Evolutionary conservation across 257 asterid genomes (phyloP), one percentile per base, ranked within the genome.

Genomic region (Ophiorrhiza pumila): DNA sequence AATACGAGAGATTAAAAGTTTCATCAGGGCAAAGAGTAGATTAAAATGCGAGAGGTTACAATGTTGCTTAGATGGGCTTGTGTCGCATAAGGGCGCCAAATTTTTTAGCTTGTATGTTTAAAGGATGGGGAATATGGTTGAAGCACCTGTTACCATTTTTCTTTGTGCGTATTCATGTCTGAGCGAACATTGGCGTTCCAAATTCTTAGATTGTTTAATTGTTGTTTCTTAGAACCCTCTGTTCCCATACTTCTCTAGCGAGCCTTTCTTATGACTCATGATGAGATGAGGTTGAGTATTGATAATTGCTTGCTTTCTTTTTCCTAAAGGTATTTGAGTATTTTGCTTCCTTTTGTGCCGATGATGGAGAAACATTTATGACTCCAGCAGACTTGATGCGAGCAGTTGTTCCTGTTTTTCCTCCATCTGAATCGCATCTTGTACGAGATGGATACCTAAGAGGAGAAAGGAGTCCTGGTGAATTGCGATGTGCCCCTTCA

Each of bases 331-430:
- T 90, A 67, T 92, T 92, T 73, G 93, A 85, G 74, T 92, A 92
- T 83, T 90, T 92, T 78, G 94, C 98, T 69, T 89, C 98, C 67
- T 65, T 81, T 60, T 76, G 79, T 69, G 78, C 83, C 68, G 59
- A 76, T 64, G 85, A 74, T 81, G 89, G 96, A 77, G 96, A 90
- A 78, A 73, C 68, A 72, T 86, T 82, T 78, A 92, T 92, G 98
- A 92, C 96, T 62, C 96, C 98, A 47, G 98, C 90, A 49, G 98
- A 92, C 87, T 80, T 92, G 78, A 90, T 92, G 98, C 89, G 98
- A 65, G 97, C 98, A 62, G 83, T 92, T 76, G 95, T 92, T 79
- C 98, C 98, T 70, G 98, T 92, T 56, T 92, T 92, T 79, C 98
- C 98, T 70, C 97, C 98, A 34, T 92, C 98, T 75, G 96, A 90